A percentile compares a stretch with the other conserved stretches of the same genome.
These are phyloP conservation scores for Annona cherimola DNA, from an alignment of 164 flowering plant genomes.

Conservation along the genomic window DNA sequence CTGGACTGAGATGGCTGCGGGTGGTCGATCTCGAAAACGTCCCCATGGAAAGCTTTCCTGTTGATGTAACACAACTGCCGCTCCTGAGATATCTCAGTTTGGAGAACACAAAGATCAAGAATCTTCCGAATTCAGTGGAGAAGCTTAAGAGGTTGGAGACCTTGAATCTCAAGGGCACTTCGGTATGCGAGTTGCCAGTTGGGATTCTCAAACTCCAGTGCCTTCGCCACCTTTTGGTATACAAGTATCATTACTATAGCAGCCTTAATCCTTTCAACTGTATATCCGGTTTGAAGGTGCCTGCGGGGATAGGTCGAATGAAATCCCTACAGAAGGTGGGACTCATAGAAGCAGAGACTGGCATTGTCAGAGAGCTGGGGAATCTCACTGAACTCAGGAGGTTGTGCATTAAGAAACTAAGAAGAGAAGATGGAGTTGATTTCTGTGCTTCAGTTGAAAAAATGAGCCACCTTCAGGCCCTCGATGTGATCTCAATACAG, in stretches of 20 bases:
- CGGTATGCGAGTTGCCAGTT: conserved; percentile 6
- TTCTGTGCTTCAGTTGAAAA: conserved; percentile 6
- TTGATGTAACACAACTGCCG: neutral
- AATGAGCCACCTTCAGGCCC: conserved; percentile 2
- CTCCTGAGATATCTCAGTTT: conserved; percentile 8
- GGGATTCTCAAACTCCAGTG: conserved; percentile 6
- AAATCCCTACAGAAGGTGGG: conserved; percentile 10
- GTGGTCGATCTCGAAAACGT: conserved; percentile 6
- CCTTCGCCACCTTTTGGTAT: conserved; percentile 11
- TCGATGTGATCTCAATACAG: neutral
- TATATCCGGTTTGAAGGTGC: neutral
- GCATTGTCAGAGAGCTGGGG: conserved; percentile 5
- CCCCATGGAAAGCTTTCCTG: conserved; percentile 1
- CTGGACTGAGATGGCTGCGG: neutral
- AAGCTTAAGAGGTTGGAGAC: conserved; percentile 7
- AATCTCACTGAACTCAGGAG: conserved; percentile 9
- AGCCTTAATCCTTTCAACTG: neutral
- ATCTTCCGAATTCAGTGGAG: conserved; percentile 7
- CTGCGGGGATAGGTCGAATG: neutral
- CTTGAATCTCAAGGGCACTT: conserved; percentile 8
- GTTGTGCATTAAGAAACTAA: neutral
- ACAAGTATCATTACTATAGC: neutral
- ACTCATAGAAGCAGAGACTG: conserved; percentile 1
- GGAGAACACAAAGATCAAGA: conserved; percentile 7
- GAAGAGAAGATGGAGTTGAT: conserved; percentile 2